Base-by-base conservation (phyloP, 495 filamentous ascomycete genomes). In the Penicillium cinerascens region DNA sequence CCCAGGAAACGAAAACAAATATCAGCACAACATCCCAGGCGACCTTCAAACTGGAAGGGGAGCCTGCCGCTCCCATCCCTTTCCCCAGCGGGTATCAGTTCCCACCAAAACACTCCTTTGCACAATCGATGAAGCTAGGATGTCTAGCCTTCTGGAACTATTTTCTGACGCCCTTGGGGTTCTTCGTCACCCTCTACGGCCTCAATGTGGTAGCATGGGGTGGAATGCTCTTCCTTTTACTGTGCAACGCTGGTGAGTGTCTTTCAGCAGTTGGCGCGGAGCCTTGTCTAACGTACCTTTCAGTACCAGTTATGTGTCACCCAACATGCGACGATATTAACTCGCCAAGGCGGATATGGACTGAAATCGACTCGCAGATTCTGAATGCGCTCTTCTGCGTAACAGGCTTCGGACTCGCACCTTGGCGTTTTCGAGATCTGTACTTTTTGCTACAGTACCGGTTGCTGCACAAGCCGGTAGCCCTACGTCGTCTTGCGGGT, bases 141-240 rank as follows among this genome's bases (percentile, higher is more conserved):
- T 26, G 25, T 26, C 3, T 26, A 26, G 25, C 25, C 25, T 26
- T 26, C 25, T 26, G 25, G 25, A 26, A 26, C 25, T 26, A 26
- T 7, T 26, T 26, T 7, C 25, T 26, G 66, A 91, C 88, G 0
- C 86, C 86, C 0, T 67, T 82, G 56, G 88, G 89, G 10, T 87
- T 91, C 65, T 72, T 89, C 53, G 75, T 91, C 40, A 85, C 82
- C 2, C 65, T 95, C 38, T 95, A 96, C 71, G 84, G 84, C 17
- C 81, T 93, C 25, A 89, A 87, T 47, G 78, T 93, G 2, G 76
- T 95, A 5, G 90, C 89, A 8, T 96, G 91, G 90, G 91, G 91
- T 46, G 87, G 84, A 33, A 95, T 96, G 91, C 74, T 95, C 17
- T 92, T 96, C 73, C 76, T 95, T 16, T 79, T 96, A 8, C 77